Evolutionary conservation across 106 monocot species (phyloP).

Genomic region (Agapanthus africanus): DNA sequence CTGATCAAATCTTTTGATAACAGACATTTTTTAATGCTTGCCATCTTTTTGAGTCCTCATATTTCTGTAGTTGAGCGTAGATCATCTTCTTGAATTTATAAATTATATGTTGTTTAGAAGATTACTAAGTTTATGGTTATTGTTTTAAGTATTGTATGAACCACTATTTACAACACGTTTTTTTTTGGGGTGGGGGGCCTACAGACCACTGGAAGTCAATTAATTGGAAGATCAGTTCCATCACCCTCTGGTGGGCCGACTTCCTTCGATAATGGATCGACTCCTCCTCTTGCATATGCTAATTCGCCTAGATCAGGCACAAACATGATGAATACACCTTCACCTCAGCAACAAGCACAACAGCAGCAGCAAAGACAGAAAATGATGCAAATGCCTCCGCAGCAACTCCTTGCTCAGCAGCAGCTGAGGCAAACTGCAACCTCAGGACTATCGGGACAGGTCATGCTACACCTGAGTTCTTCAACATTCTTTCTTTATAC

Average conservation of each 20-base stretch:
- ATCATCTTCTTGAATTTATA: background rate
- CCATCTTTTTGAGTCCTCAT: constrained; percentile 1
- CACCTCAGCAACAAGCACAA: constrained; percentile 81
- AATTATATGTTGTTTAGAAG: background rate
- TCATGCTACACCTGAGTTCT: constrained; percentile 2
- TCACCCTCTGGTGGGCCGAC: constrained; percentile 60
- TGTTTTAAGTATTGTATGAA: background rate
- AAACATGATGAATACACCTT: constrained; percentile 81
- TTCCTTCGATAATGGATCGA: constrained; percentile 75
- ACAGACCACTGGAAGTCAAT: constrained; percentile 64
- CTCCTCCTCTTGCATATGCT: constrained; percentile 80
- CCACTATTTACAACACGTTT: constrained; percentile 1
- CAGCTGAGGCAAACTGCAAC: constrained; percentile 58
- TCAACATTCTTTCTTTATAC: background rate
- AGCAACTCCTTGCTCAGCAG: constrained; percentile 66
- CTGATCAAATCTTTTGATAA: background rate
- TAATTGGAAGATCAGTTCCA: constrained; percentile 66
- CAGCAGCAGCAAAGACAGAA: constrained; percentile 55
- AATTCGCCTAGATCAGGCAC: constrained; percentile 86
- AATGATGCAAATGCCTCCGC: constrained; percentile 56
- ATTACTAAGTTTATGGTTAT: background rate
- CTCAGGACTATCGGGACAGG: constrained; percentile 57
- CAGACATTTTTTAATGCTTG: background rate
- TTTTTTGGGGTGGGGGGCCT: no score
- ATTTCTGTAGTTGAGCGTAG: background rate